Percentiles rank a stretch among this genome's conserved stretches.
These are phyloP conservation scores for Aspergillus nanangensis DNA, from an alignment of 495 filamentous ascomycete genomes.

Conservation along the genomic window DNA sequence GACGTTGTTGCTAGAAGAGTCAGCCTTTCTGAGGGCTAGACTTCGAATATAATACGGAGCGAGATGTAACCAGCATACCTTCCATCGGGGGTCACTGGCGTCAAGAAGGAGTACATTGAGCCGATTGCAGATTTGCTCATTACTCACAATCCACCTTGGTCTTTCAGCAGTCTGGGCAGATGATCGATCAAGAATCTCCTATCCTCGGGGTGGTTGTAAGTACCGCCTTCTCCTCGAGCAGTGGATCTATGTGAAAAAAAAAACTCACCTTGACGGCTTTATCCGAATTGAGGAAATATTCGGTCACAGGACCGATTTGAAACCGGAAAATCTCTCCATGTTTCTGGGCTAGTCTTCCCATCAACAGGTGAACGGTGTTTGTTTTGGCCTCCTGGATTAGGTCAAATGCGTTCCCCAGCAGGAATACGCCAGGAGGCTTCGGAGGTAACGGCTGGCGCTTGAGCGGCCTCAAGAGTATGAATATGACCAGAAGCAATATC, in stretches of 20 bases:
- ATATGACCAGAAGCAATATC: neutral
- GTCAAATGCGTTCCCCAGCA: neutral
- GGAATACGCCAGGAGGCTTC: neutral
- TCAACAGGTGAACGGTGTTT: neutral
- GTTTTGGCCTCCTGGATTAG: neutral
- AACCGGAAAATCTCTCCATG: neutral
- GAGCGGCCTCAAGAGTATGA: neutral
- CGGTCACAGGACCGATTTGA: neutral
- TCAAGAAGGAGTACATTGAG: neutral
- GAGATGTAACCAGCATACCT: neutral
- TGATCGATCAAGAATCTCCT: neutral
- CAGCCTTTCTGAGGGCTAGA: neutral
- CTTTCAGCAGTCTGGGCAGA: neutral
- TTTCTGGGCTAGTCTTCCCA: neutral
- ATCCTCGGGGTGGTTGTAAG: too few species aligned
- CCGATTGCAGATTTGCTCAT: neutral
- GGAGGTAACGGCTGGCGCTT: neutral
- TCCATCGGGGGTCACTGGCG: neutral
- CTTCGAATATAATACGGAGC: too few species aligned
- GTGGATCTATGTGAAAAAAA: too few species aligned
- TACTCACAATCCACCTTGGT: neutral
- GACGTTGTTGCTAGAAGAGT: neutral
- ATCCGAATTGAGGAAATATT: neutral
- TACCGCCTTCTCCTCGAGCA: too few species aligned
- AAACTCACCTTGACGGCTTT: neutral